Evolutionary conservation across 148 eudicot species (phyloP).

Genomic region (Dysphania ambrosioides): DNA sequence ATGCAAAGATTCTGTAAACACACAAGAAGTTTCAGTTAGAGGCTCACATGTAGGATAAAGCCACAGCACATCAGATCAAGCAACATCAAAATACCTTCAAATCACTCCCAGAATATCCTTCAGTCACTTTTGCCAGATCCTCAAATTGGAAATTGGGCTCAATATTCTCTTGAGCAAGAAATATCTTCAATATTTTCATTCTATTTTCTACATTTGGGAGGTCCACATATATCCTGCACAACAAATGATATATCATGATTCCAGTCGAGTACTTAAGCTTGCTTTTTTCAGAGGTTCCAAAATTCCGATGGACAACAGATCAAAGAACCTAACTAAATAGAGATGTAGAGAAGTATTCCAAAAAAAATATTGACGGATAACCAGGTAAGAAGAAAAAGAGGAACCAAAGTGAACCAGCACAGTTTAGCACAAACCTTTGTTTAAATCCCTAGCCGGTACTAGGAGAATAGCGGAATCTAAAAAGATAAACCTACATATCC

Average conservation of each 20-base stretch:
- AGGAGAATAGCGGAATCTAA: no score
- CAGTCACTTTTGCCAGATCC: conserved; percentile 79
- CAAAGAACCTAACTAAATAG: neutral
- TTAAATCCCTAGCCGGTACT: no score
- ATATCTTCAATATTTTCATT: conserved; percentile 74
- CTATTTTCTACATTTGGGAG: conserved; percentile 91
- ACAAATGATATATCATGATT: conserved; percentile 9
- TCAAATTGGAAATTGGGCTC: conserved; percentile 61
- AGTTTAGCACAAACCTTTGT: no score
- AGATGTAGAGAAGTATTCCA: neutral
- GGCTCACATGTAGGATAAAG: neutral
- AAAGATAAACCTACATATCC: no score
- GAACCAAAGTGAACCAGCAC: neutral
- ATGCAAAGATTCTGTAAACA: conserved; percentile 87
- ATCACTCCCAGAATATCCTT: conserved; percentile 97
- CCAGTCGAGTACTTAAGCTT: neutral
- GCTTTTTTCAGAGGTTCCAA: neutral
- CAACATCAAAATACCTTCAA: conserved; percentile 55
- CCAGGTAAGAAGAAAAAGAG: neutral
- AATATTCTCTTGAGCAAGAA: conserved; percentile 76
- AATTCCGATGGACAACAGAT: neutral
- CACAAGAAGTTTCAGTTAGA: conserved; percentile 5
- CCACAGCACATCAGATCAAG: neutral
- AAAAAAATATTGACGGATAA: neutral
- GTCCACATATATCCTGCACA: conserved; percentile 86